phyloP scores from a whole-genome alignment of 108 stramenopile species.

The Aurantiochytrium sp. region DNA sequence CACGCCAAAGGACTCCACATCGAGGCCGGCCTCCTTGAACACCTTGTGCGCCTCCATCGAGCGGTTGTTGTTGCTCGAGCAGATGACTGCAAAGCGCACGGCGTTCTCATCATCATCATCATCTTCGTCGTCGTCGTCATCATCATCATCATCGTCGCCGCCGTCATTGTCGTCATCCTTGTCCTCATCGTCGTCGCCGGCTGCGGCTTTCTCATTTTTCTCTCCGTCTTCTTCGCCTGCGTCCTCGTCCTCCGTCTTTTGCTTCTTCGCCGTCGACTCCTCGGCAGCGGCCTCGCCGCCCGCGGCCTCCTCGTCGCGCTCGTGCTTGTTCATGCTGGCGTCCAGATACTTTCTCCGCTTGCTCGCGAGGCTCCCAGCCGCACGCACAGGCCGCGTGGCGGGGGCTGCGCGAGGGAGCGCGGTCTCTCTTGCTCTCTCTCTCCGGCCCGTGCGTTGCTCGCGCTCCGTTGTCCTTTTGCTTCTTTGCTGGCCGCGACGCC shows the following conservation, averaged over 20 bases:
- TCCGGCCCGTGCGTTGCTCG: too few species aligned
- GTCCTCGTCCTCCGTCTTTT: background rate
- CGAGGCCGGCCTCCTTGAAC: background rate
- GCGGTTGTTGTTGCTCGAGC: background rate
- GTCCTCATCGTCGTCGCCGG: background rate
- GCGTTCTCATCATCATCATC: background rate
- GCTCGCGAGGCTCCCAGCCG: too few species aligned
- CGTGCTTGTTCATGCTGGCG: background rate
- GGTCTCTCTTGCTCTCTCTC: too few species aligned
- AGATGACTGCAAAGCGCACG: background rate
- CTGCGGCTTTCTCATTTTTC: background rate
- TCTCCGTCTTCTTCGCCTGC: background rate
- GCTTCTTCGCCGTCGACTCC: background rate
- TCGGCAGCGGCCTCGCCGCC: background rate
- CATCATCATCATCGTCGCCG: background rate
- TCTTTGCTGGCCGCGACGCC: too few species aligned
- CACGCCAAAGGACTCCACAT: slow-evolving; percentile 8
- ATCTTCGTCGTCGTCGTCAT: background rate
- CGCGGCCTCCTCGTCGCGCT: background rate
- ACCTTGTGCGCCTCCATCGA: background rate
- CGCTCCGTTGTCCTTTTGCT: too few species aligned
- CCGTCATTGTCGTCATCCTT: background rate
- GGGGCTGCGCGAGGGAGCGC: too few species aligned
- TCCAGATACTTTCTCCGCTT: too few species aligned
- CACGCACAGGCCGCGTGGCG: too few species aligned